Evolutionary conservation across 768 basidiomycete genomes (phyloP), one percentile per base, ranked within the genome.

Genomic region (Amanita thiersii): DNA sequence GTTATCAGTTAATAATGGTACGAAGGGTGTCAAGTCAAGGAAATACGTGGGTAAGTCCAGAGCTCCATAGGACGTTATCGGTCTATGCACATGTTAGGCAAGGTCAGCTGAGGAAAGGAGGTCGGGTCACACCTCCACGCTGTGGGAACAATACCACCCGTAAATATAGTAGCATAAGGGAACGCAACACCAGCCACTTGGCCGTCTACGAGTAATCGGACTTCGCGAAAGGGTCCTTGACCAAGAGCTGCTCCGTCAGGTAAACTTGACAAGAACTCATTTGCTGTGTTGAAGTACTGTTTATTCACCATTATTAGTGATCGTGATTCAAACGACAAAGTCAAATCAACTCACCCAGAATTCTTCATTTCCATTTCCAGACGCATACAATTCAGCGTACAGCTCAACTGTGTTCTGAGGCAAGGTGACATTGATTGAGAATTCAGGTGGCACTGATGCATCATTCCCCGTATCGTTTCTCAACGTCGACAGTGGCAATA

Each of bases 41-140:
- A 79, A 79, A 56, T 87, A 88, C 1, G 79, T 84, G 1, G 86
- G 86, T 9, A 85, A 66, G 50, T 87, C 84, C 18, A 86, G 61
- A 2, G 83, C 82, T 7, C 84, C 81, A 45, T 86, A 87, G 1
- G 85, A 75, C 1, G 81, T 70, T 55, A 87, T 85, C 1, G 85
- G 85, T 37, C 81, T 79, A 36, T 6, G 28, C 14, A 28, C 5
- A 37, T 10, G 33, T 50, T 7, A 17, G 17, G 23, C 11, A 28
- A 32, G 12, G 3, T 5, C 2, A 6, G n/a, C n/a, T n/a, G 12
- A n/a, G 35, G 5, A 12, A 10, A 7, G 14, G 26, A 17, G 15
- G 12, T 4, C 20, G 19, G 2, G 9, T 19, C 48, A 33, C 39
- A 79, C 79, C 77, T 71, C 85, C 86, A 87, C 21, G 77, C 69